A percentile compares a stretch with the other conserved stretches of the same genome.
Evolutionary conservation across 2,329 filamentous ascomycete genomes (phyloP).

Genomic region (Coleophoma eucalyptorum): DNA sequence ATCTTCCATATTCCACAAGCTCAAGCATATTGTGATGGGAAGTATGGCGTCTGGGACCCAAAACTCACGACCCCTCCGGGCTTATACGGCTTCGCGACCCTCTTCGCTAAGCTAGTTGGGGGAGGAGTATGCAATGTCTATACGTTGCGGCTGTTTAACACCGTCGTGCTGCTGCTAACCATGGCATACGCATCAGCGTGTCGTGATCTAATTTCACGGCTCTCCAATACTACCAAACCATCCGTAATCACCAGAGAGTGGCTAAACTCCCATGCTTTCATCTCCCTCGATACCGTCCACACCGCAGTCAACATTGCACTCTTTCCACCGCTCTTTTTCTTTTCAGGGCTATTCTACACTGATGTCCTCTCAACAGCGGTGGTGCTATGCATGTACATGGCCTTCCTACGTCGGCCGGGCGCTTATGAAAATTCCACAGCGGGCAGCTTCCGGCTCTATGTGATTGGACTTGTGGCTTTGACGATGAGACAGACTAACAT

Average conservation of each 20-base stretch:
- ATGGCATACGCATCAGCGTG: slow-evolving; percentile 25
- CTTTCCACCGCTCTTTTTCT: slow-evolving; percentile 93
- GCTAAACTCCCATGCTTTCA: slow-evolving; percentile 1
- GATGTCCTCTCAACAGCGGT: slow-evolving; percentile 78
- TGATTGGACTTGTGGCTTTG: slow-evolving; percentile 63
- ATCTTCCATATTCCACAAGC: slow-evolving; percentile 89
- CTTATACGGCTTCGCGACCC: slow-evolving; percentile 54
- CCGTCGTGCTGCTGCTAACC: slow-evolving; percentile 37
- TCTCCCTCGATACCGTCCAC: slow-evolving; percentile 33
- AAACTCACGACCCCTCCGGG: slow-evolving; percentile 97
- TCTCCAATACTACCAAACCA: background rate
- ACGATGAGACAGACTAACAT: slow-evolving; percentile 92
- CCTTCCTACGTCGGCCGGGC: slow-evolving; percentile 38
- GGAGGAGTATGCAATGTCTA: slow-evolving; percentile 32
- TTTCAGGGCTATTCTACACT: slow-evolving; percentile 92
- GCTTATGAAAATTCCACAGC: slow-evolving; percentile 9
- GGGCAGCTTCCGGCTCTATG: slow-evolving; percentile 29
- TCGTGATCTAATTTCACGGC: slow-evolving; percentile 15
- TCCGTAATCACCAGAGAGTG: background rate
- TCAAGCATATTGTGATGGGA: slow-evolving; percentile 75
- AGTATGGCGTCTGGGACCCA: slow-evolving; percentile 81
- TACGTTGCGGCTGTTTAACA: slow-evolving; percentile 46
- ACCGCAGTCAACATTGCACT: slow-evolving; percentile 75
- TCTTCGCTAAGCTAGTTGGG: slow-evolving; percentile 29
- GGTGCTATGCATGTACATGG: slow-evolving; percentile 67